Evolutionary conservation across 768 basidiomycete genomes (phyloP).

Genomic region (Xerocomus brunneocitrinus): DNA sequence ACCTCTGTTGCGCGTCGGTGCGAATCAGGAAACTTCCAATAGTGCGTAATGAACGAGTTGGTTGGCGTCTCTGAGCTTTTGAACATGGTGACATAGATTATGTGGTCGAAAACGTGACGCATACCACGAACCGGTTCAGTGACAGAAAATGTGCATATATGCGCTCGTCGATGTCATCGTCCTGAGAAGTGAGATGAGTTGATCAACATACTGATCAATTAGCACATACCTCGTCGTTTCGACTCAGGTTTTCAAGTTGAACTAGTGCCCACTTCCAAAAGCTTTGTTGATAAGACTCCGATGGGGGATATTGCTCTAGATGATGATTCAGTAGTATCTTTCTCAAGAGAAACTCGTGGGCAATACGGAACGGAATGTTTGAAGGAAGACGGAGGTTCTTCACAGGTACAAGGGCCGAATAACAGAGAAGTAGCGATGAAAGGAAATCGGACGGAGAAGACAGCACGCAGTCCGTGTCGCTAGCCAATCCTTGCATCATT

Average conservation of each 20-base stretch:
- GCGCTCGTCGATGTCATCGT: constrained; percentile 58
- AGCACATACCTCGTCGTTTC: constrained; percentile 41
- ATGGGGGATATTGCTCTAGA: constrained; percentile 57
- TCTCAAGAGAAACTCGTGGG: constrained; percentile 54
- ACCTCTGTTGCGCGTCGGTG: neutral
- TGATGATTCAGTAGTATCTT: constrained; percentile 49
- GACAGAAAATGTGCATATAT: constrained; percentile 62
- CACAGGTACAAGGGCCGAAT: constrained; percentile 48
- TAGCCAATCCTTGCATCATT: neutral
- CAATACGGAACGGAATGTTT: constrained; percentile 30
- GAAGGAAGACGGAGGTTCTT: constrained; percentile 40
- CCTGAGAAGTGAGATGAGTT: constrained; percentile 31
- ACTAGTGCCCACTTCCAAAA: constrained; percentile 76
- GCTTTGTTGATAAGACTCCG: constrained; percentile 50
- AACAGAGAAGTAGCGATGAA: constrained; percentile 47
- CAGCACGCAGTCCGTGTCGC: neutral
- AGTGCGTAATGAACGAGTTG: constrained; percentile 61
- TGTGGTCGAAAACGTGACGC: neutral
- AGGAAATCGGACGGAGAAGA: constrained; percentile 12
- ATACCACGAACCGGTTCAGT: constrained; percentile 34
- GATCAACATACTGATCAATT: neutral
- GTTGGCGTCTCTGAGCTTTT: constrained; percentile 27
- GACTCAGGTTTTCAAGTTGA: constrained; percentile 44
- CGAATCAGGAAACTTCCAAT: constrained; percentile 41
- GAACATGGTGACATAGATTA: neutral